These are phyloP conservation scores for Coniochaeta ligniaria DNA, from an alignment of 2,329 filamentous ascomycete genomes.

Conservation along the genomic window DNA sequence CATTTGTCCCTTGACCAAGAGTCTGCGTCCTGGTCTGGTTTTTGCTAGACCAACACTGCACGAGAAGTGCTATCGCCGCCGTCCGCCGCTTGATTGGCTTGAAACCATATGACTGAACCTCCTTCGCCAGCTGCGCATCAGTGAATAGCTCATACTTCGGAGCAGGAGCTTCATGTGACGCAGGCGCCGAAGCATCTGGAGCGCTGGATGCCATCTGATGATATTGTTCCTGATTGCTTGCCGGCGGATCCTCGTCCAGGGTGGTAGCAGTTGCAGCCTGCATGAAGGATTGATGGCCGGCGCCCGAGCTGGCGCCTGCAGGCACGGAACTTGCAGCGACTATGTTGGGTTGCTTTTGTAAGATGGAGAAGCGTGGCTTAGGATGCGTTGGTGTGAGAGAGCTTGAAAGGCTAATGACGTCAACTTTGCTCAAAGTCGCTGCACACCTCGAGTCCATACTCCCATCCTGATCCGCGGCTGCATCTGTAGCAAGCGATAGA, in stretches of 20 bases:
- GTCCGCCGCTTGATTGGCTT: constrained; percentile 62
- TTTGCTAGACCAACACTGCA: constrained; percentile 65
- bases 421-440: neutral
- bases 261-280: neutral
- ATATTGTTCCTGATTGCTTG: constrained; percentile 23
- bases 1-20: constrained; percentile 1
- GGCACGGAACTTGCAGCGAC: neutral
- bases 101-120: constrained; percentile 61
- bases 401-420: neutral
- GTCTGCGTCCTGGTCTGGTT: constrained; percentile 40
- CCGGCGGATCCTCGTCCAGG: constrained; percentile 17
- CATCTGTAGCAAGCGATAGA: constrained; percentile 1
- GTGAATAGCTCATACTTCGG: constrained; percentile 58
- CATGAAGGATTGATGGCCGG: neutral
- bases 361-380: neutral
- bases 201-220: constrained; percentile 10
- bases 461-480: neutral
- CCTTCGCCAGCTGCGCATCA: constrained; percentile 53
- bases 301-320: neutral
- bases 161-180: neutral
- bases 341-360: neutral
- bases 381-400: neutral
- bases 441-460: neutral
- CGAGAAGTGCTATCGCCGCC: constrained; percentile 62
- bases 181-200: neutral